phyloP scores from a whole-genome alignment of 306 rosid species.

The Castanospermum australe region DNA sequence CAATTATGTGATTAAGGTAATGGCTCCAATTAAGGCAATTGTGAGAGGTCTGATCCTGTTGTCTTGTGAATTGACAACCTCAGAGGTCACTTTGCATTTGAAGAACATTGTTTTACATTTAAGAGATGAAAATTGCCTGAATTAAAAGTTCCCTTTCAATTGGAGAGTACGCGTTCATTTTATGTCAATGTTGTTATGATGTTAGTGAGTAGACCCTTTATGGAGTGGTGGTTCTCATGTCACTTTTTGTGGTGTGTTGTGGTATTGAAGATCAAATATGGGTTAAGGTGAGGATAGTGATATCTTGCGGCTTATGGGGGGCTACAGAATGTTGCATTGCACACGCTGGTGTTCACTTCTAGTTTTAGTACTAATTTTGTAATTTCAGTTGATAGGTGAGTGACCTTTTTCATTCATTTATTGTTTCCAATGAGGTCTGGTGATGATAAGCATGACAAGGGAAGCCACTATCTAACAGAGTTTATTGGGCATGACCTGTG shows the following conservation, averaged over 20 bases:
- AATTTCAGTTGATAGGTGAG: not conserved
- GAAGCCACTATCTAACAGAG: not conserved
- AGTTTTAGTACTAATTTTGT: not conserved
- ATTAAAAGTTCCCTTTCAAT: not conserved
- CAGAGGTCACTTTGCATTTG: not conserved
- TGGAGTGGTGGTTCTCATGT: not conserved
- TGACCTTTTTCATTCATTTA: not conserved
- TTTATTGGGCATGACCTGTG: not conserved
- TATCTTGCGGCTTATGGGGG: not conserved
- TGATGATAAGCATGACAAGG: not conserved
- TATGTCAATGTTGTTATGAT: not conserved
- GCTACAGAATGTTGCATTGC: not conserved
- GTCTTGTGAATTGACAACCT: too few species aligned
- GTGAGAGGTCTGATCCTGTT: not conserved
- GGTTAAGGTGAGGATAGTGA: not conserved
- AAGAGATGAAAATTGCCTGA: not conserved
- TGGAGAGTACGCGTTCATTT: not conserved
- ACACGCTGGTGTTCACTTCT: not conserved
- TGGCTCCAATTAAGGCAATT: not conserved
- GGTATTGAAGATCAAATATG: not conserved
- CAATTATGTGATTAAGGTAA: not conserved
- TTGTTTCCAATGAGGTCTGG: not conserved
- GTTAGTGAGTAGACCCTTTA: not conserved
- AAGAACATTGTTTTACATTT: not conserved
- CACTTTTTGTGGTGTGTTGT: not conserved